These are phyloP conservation scores for Paratrimastix pyriformis DNA, from an alignment of 78 protist species.

Conservation along the genomic window DNA sequence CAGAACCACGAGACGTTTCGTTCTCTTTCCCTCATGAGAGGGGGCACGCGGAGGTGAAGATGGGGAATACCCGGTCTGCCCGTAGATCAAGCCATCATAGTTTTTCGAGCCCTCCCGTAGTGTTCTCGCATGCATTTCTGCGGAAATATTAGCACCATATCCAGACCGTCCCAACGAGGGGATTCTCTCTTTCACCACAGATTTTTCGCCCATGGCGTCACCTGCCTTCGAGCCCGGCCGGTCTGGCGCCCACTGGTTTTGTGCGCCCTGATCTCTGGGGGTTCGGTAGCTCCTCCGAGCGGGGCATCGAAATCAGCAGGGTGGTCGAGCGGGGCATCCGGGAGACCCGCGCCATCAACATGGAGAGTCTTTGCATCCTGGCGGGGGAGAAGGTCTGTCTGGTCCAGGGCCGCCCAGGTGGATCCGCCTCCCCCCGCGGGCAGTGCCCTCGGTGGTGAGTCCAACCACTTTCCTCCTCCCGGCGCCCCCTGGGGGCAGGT, in stretches of 20 bases:
- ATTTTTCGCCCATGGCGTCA: conserved; percentile 49
- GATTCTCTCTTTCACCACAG: conserved; percentile 43
- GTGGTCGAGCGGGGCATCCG: conserved; percentile 53
- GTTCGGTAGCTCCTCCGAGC: not conserved
- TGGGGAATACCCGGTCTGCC: conserved; percentile 49
- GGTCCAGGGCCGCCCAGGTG: too few relatives aligned
- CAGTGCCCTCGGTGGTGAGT: not conserved
- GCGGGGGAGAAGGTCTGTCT: conserved; percentile 29
- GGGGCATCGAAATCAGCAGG: conserved; percentile 34
- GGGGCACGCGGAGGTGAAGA: conserved; percentile 40
- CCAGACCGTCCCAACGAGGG: conserved; percentile 71
- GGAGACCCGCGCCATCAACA: conserved; percentile 63
- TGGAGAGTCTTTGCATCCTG: conserved; percentile 63
- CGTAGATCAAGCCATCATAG: not conserved
- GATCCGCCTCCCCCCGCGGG: not conserved
- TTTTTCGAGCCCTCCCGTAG: not conserved
- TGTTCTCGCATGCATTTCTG: conserved; percentile 42
- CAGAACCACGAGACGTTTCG: not conserved
- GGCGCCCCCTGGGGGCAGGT: too few relatives aligned
- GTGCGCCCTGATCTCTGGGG: not conserved
- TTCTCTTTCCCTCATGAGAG: not conserved
- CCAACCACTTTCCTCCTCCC: conserved; percentile 2
- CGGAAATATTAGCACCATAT: conserved; percentile 58
- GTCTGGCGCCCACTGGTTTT: not conserved
- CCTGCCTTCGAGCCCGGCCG: not conserved